phyloP scores from a whole-genome alignment of 495 filamentous ascomycete species.

The Daldinia concentrica region DNA sequence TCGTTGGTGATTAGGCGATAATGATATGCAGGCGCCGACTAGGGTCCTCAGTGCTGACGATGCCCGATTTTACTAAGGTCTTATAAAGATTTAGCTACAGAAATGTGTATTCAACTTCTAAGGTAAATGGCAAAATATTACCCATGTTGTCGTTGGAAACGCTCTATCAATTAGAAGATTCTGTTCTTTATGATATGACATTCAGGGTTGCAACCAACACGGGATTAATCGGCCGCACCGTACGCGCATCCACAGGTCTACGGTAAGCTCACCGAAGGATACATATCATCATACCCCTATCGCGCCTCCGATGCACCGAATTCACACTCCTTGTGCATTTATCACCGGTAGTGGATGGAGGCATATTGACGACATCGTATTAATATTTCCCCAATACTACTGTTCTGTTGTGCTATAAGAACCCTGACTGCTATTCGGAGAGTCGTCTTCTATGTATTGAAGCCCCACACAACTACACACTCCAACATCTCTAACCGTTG shows the following conservation, averaged over 20 bases:
- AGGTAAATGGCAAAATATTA: not conserved
- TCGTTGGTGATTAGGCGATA: not conserved
- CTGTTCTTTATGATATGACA: not conserved
- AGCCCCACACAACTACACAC: not conserved
- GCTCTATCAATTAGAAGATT: not conserved
- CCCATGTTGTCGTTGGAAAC: not conserved
- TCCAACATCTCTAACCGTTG: not conserved
- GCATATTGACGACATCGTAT: not conserved
- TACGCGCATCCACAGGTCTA: not conserved
- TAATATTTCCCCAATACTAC: not conserved
- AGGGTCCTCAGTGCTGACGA: not conserved
- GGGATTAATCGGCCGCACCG: not conserved
- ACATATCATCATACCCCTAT: not conserved
- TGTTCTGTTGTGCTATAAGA: not conserved
- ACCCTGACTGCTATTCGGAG: not conserved
- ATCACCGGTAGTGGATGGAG: not conserved
- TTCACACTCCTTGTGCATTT: not conserved
- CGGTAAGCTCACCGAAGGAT: not conserved
- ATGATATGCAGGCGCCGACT: not conserved
- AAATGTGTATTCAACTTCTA: not conserved
- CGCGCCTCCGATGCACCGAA: not conserved
- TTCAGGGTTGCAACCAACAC: not conserved
- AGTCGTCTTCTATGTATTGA: not conserved
- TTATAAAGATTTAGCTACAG: not conserved
- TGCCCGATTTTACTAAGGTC: not conserved